Evolutionary conservation across 306 rosid genomes (phyloP), one percentile per base, ranked within the genome.

Genomic region (Oxytropis ochrocephala): DNA sequence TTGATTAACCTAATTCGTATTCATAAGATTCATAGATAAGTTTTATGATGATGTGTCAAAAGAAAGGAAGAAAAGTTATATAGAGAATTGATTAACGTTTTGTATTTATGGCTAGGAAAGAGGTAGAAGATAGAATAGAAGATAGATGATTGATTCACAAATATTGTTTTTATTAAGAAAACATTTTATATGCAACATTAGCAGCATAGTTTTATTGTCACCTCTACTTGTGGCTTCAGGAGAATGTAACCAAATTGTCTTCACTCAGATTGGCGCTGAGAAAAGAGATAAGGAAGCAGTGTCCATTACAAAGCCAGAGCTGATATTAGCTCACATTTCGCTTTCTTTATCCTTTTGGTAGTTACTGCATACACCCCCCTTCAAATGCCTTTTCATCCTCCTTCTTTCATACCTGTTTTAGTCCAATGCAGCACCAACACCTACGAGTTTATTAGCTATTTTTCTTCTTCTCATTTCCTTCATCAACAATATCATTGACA

Each of bases 301-400:
- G 71, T 73, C 74, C 58, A 11, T 24, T 60, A 67, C 54, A 36
- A 67, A 64, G 72, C 9, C 39, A 13, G 4, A 50, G 72, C 67
- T 67, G 5, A 1, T n/a, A 78, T 65, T 72, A 57, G 19, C 69
- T 50, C 18, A 73, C 82, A 55, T 59, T 78, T 78, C 79, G 66
- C 79, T 79, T 79, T 79, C 82, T 79, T 79, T 79, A 79, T 79
- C 79, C 75, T 50, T 58, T 73, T 67, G 2, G 24, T 32, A 16
- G 36, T 16, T 18, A 5, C 12, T 32, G 43, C 14, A 17, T 17
- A 24, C 10, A 73, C 33, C 18, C 9, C 9, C 38, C 24, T 60
- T 51, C 75, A 73, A 21, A 6, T 54, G 30, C 64, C 16, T 76
- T 76, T 60, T 33, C 70, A 63, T 64, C 61, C 42, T 30, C 21